Conservation (phyloP, 805 yeast species). For the Metschnikowia bowlesiae region DNA sequence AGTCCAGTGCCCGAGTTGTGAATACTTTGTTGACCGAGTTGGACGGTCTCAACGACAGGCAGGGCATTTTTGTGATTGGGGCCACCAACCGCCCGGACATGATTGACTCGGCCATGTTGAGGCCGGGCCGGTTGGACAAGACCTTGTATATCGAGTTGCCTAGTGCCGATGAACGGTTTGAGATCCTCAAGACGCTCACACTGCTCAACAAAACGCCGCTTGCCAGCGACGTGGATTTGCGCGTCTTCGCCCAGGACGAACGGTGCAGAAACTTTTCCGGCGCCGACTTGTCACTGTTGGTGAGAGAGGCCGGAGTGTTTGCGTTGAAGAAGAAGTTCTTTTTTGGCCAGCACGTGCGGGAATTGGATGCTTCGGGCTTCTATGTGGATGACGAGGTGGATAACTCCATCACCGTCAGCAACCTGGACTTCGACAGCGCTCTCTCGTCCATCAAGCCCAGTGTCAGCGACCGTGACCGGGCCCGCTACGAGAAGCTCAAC, state of each 20-base stretch:
- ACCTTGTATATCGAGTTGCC: conserved; percentile 91
- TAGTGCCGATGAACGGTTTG: conserved; percentile 67
- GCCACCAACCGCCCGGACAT: conserved; percentile 98
- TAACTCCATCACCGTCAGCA: conserved; percentile 50
- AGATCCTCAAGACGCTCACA: conserved; percentile 75
- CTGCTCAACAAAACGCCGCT: conserved; percentile 74
- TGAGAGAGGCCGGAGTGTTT: conserved; percentile 88
- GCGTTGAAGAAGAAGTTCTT: conserved; percentile 78
- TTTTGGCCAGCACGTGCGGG: conserved; percentile 35
- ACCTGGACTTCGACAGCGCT: conserved; percentile 66
- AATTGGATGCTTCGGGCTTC: conserved; percentile 35
- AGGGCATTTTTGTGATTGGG: conserved; percentile 91
- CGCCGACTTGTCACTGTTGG: conserved; percentile 90
- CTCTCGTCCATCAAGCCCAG: conserved; percentile 78
- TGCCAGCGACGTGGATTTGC: conserved; percentile 55
- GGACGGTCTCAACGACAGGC: conserved; percentile 89
- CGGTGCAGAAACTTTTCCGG: conserved; percentile 90
- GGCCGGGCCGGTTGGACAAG: conserved; percentile 95
- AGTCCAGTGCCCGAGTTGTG: conserved; percentile 88
- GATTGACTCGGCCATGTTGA: conserved; percentile 96
- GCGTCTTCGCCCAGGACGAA: conserved; percentile 62
- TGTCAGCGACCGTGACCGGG: conserved; percentile 80
- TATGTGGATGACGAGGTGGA: conserved; percentile 28
- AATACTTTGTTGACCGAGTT: conserved; percentile 90
- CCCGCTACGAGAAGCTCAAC: conserved; percentile 69